phyloP scores from a whole-genome alignment of 2,329 filamentous ascomycete species.

The Bimuria novae-zelandiae region DNA sequence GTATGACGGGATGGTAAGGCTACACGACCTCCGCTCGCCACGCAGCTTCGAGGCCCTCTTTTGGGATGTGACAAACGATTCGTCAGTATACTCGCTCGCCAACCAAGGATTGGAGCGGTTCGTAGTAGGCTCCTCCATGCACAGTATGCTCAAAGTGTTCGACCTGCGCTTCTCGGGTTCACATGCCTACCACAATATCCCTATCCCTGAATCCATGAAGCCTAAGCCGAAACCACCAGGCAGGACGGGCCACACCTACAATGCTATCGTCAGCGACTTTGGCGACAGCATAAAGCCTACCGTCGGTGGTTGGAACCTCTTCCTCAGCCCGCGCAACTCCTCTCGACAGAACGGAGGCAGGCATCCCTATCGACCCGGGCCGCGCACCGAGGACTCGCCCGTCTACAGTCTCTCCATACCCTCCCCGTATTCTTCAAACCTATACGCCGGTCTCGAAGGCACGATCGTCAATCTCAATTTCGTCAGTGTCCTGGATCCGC shows the following conservation, averaged over 20 bases:
- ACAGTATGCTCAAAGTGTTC: slow-evolving; percentile 65
- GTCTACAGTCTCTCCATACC: slow-evolving; percentile 56
- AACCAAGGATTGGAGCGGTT: slow-evolving; percentile 61
- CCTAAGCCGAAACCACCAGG: neutral
- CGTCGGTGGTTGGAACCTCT: slow-evolving; percentile 52
- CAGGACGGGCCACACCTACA: slow-evolving; percentile 19
- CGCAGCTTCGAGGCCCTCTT: slow-evolving; percentile 55
- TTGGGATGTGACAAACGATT: slow-evolving; percentile 61
- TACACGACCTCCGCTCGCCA: slow-evolving; percentile 65
- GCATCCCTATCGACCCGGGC: slow-evolving; percentile 21
- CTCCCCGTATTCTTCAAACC: slow-evolving; percentile 48
- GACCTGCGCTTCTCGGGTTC: slow-evolving; percentile 60
- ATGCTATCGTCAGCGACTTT: slow-evolving; percentile 16
- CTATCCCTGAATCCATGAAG: slow-evolving; percentile 21
- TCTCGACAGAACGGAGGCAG: slow-evolving; percentile 21
- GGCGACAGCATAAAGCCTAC: slow-evolving; percentile 7
- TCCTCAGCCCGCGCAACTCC: slow-evolving; percentile 46
- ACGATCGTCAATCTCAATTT: slow-evolving; percentile 51
- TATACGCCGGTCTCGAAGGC: slow-evolving; percentile 56
- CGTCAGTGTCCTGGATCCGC: slow-evolving; percentile 47
- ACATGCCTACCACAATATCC: slow-evolving; percentile 44
- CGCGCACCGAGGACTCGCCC: slow-evolving; percentile 41
- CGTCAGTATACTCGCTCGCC: slow-evolving; percentile 63
- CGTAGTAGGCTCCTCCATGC: slow-evolving; percentile 60
- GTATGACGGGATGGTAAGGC: slow-evolving; percentile 60